Evolutionary conservation across 129 eudicot species (phyloP), one percentile per base, ranked within the genome.

Genomic region (Smallanthus sonchifolius): DNA sequence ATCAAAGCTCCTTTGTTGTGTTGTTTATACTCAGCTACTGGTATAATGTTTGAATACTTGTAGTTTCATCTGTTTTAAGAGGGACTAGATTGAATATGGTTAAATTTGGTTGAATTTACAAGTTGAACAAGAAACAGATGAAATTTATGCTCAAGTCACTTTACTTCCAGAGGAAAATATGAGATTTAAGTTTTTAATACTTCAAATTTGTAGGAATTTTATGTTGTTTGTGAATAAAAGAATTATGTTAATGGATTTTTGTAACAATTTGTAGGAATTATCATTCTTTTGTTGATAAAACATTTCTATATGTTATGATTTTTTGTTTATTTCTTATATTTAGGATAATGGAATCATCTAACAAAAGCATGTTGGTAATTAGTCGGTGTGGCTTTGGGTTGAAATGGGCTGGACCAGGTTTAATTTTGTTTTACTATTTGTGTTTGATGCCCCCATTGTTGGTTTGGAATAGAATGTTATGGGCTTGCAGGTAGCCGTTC

Each of bases 61-160:
- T 64, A n/a, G 51, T 20, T 73, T 66, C 15, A 69, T 67, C 7
- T 57, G 24, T 70, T 39, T 34, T 15, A 54, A 37, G 63, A n/a
- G 34, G n/a, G 4, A 24, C 48, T 44, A 38, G 45, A 20, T 20
- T 19, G 34, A 8, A 59, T 15, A 11, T 10, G 15, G 7, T n/a
- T n/a, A n/a, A n/a, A n/a, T n/a, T n/a, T n/a, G n/a, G 84, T 39
- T 69, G 20, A 7, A 9, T 45, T 28, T 79, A 83, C 76, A 93
- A 97, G 98, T 96, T 71, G 98, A 93, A 76, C 87, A 90, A 75
- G 98, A 93, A 60, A 84, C 95, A 0, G 98, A 93, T 81, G 98
- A 93, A 81, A 97, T 93, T 72, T 93, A 93, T 69, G 95, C 96
- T 11, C 97, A 93, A 69, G 86, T 93, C 68, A 88, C 96, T 74